Conservation (phyloP, 768 basidiomycete genomes). For the Phlebiopsis gigantea region DNA sequence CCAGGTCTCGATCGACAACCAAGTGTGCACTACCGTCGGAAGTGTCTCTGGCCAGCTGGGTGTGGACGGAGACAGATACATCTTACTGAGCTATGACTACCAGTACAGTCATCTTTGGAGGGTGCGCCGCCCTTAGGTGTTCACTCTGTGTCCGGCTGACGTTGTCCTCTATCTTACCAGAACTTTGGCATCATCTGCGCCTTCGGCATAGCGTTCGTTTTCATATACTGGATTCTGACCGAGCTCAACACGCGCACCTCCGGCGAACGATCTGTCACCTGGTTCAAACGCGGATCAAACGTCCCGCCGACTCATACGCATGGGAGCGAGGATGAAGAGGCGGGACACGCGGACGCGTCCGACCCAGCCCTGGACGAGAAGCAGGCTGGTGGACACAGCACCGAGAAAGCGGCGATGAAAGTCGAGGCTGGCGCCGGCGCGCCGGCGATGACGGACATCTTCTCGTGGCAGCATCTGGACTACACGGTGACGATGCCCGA, state of each 20-base stretch:
- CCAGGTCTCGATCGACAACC: conserved; percentile 50
- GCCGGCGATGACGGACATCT: conserved; percentile 44
- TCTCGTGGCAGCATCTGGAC: conserved; percentile 73
- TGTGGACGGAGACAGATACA: conserved; percentile 59
- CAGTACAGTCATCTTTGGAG: conserved; percentile 44
- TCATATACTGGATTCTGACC: conserved; percentile 45
- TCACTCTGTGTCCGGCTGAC: neutral
- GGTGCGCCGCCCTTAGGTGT: conserved; percentile 10
- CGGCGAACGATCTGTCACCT: conserved; percentile 38
- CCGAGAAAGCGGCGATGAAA: neutral
- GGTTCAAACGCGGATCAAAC: conserved; percentile 61
- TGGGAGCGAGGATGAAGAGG: conserved; percentile 25
- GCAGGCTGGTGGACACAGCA: neutral
- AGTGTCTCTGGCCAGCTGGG: conserved; percentile 50
- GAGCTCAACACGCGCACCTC: conserved; percentile 41
- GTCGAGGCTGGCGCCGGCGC: conserved; percentile 4
- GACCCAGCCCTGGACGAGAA: neutral
- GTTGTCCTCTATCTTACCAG: conserved; percentile 25
- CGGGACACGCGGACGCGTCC: conserved; percentile 9
- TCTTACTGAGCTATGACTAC: conserved; percentile 39
- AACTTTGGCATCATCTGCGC: conserved; percentile 67
- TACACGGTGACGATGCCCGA: conserved; percentile 58
- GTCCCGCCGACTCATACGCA: neutral
- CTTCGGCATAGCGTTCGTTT: conserved; percentile 56
- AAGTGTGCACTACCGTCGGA: conserved; percentile 73